These are phyloP conservation scores for Kwoniella sp. DNA, from an alignment of 768 basidiomycete genomes.

Conservation along the genomic window DNA sequence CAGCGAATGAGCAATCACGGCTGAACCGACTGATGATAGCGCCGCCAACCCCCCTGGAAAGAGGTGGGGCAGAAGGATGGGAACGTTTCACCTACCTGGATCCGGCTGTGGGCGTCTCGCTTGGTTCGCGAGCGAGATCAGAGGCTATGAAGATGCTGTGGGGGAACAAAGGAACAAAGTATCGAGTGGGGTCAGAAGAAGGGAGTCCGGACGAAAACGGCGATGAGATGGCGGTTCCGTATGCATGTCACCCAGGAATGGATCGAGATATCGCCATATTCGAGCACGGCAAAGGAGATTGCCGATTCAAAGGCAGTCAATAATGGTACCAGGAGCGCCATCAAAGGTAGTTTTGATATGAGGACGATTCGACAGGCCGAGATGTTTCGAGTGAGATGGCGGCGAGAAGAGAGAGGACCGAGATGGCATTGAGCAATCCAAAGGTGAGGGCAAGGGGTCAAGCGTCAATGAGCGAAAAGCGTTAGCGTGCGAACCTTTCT, in stretches of 20 bases:
- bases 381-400: neutral
- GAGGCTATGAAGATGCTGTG: conserved; percentile 23
- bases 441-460: neutral
- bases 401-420: neutral
- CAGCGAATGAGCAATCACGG: conserved; percentile 14
- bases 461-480: neutral
- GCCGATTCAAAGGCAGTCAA: neutral
- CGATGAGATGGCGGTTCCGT: conserved; percentile 1
- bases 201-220: conserved; percentile 6
- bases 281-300: conserved; percentile 8
- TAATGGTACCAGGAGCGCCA: conserved; percentile 1
- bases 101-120: neutral
- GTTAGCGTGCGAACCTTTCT: neutral
- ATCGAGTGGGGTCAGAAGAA: conserved; percentile 1
- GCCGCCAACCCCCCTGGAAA: conserved; percentile 37
- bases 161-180: conserved; percentile 35
- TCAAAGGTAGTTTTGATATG: neutral
- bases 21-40: conserved; percentile 16
- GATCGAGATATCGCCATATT: conserved; percentile 2
- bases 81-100: conserved; percentile 21
- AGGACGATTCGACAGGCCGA: neutral
- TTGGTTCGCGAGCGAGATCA: conserved; percentile 1
- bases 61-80: conserved; percentile 10
- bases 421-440: neutral
- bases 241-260: neutral